Base-by-base conservation (phyloP, 2,329 filamentous ascomycete species). In the Knufia fluminis region DNA sequence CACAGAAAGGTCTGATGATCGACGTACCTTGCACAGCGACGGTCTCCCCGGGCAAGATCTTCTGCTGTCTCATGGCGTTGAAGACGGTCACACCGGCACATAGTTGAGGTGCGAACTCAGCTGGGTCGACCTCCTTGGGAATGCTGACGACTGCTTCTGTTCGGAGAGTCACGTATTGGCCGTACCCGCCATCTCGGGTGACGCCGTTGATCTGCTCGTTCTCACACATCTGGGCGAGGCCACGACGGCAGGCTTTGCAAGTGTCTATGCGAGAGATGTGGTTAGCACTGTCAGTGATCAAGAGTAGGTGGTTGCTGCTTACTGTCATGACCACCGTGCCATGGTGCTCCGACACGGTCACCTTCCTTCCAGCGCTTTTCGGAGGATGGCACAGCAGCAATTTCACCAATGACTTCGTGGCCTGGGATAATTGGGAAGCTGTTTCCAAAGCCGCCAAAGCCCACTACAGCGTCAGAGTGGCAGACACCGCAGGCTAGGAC, bases 401-500 rank as follows among this genome's bases (percentile, higher is more conserved):
- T 71, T 10, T 78, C 76, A 9, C 85, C 84, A 48, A 89, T 76
- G 28, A 83, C 69, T 63, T 89, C 85, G 65, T 90, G 85, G 19
- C 85, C 85, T 0, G 82, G 80, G 1, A 80, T 66, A 4, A 78
- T 73, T 1, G 83, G 83, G 58, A 77, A 82, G 17, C 72, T 58
- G 38, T 77, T 72, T 9, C 77, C 78, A 38, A 83, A 67, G 3
- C 65, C 59, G 20, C 79, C 78, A 2, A 60, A 41, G 44, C 73
- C 68, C 1, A 76, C 64, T 47, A 63, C 66, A 17, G 66, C 53
- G 58, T 88, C 85, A 0, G 75, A 77, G 62, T 80, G 81, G 64
- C 85, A 89, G 43, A 90, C 76, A 38, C 85, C 85, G 57, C 80
- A 86, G 4, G 84, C 84, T 7, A 80, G 69, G 2, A 86, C 76